Base-by-base conservation (phyloP, 441 rosid species). In the Arabidopsis lyrata region DNA sequence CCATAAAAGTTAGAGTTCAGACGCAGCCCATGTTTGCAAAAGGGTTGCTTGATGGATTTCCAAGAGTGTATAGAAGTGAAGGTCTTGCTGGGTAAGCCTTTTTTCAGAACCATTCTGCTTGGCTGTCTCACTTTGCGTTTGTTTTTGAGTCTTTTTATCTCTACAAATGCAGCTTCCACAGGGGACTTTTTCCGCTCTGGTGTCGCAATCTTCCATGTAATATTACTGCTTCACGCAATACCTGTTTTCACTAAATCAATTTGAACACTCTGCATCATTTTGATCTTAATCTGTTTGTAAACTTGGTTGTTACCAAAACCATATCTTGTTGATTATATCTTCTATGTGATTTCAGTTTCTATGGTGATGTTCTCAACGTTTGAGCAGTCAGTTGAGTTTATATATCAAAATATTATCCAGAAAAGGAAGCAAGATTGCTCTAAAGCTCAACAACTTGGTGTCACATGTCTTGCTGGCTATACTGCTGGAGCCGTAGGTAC, bases 291-390 rank as follows among this genome's bases (percentile, higher is more conserved):
- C 42, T 65, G 16, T 34, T 8, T 5, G 6, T 59, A 48, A 32
- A 39, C 24, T 57, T 50, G 57, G 50, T 61, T 61, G 13, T 55
- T 76, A 36, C 69, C 42, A 60, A 44, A 61, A 62, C 3, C 59
- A 61, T 60, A 24, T 34, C 36, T 70, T 64, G 72, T 22, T 70
- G 50, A 49, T 57, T 48, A 7, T 57, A 16, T 68, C 7, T 63
- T n/a, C 7, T 64, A 2, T 54, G 14, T 73, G 50, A 14, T 29
- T 29, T 72, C 87, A 89, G 97, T 89, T 79, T 86, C 90, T n/a
- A 82, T 84, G 88, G 90, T 86, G 39, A 89, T 89, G 91, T 91
- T 91, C 86, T 87, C 89, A 4, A 84, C 93, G 38, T 91, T 89
- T 70, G 97, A 91, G 87, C 90, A 91, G 78, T 86, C 90, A 3